Conservation (phyloP, 139 green algal species). For the Chlamydomonas sphaeroides region DNA sequence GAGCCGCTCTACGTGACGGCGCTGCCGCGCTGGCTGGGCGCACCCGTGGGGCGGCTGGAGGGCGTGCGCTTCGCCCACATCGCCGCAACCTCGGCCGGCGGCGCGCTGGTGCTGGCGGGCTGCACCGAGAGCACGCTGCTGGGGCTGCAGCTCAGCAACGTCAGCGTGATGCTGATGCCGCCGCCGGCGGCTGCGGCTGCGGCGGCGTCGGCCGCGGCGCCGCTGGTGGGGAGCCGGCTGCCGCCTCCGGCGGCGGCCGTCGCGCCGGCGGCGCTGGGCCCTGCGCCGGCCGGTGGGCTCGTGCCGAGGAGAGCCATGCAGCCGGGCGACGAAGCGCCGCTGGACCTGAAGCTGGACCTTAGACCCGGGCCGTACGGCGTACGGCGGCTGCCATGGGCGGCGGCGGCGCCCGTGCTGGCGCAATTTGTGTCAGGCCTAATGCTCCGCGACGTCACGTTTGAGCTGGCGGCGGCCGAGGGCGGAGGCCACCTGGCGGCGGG, state of each 20-base stretch:
- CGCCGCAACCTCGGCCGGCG: background rate
- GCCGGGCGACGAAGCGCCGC: background rate
- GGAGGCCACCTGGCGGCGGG: too few relatives aligned
- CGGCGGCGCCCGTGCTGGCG: background rate
- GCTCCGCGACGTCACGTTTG: background rate
- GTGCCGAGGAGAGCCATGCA: too few relatives aligned
- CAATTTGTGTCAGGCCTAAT: background rate
- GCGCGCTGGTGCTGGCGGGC: background rate
- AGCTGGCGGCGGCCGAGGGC: too few relatives aligned
- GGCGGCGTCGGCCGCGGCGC: background rate
- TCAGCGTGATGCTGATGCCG: background rate
- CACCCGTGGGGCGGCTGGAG: background rate
- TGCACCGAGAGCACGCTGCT: background rate
- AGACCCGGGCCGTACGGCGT: constrained; percentile 19
- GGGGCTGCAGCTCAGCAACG: background rate
- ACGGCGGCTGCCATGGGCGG: background rate
- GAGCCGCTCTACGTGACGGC: constrained; percentile 62
- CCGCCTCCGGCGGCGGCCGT: background rate
- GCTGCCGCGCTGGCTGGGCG: constrained; percentile 31
- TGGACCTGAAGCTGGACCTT: constrained; percentile 39
- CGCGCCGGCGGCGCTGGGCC: too few relatives aligned
- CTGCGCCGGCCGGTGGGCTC: too few relatives aligned
- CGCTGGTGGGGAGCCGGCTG: background rate
- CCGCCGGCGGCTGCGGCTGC: background rate
- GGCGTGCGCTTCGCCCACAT: constrained; percentile 2